phyloP scores from a whole-genome alignment of 495 filamentous ascomycete genomes.

The Glonium stellatum region DNA sequence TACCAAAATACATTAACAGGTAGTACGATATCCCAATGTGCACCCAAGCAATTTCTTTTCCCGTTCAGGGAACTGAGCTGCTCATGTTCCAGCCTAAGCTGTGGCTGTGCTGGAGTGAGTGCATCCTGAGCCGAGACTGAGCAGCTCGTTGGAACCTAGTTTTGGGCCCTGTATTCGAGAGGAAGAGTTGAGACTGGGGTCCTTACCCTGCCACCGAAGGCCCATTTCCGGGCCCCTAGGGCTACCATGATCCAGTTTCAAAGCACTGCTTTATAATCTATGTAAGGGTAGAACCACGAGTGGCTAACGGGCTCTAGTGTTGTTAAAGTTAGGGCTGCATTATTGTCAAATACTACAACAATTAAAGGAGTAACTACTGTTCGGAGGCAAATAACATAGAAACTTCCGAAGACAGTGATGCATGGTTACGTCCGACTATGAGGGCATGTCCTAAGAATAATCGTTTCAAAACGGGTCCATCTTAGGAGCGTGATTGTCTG shows the following conservation, averaged over 20 bases:
- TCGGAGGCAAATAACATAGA: too few species aligned
- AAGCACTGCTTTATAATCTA: too few species aligned
- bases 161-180: slow-evolving; percentile 2
- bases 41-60: neutral
- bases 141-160: neutral
- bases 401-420: too few species aligned
- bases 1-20: too few species aligned
- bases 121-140: neutral
- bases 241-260: neutral
- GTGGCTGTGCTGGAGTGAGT: neutral
- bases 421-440: too few species aligned
- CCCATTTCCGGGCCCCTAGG: neutral
- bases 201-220: neutral
- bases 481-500: neutral
- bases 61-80: slow-evolving; percentile 4
- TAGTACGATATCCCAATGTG: neutral
- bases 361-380: too few species aligned
- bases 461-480: neutral
- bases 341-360: too few species aligned
- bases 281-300: too few species aligned
- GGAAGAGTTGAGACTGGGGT: slow-evolving; percentile 1
- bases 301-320: too few species aligned
- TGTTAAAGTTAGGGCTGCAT: too few species aligned
- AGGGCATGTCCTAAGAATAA: too few species aligned
- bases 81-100: neutral